A percentile compares a stretch with the other conserved stretches of the same genome.
These are phyloP conservation scores for Rhodosporidiobolus sp. DNA, from an alignment of 768 basidiomycete genomes.

Conservation along the genomic window DNA sequence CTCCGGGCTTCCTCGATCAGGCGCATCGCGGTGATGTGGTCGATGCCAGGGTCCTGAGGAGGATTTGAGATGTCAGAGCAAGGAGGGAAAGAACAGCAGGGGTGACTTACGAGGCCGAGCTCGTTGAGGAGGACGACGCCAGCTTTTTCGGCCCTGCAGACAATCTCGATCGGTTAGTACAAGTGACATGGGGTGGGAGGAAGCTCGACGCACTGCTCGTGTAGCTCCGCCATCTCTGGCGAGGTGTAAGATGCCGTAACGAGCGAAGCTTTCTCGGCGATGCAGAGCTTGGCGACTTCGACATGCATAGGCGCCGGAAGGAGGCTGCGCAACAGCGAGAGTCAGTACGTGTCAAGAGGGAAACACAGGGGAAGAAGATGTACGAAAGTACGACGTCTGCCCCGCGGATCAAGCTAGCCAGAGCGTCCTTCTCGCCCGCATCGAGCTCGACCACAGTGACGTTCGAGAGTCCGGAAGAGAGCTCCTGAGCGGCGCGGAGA, in stretches of 20 bases:
- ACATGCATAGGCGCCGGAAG: constrained; percentile 75
- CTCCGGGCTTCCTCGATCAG: constrained; percentile 58
- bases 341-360: not conserved
- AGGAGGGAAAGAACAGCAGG: constrained; percentile 43
- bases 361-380: not conserved
- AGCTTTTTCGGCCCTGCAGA: constrained; percentile 58
- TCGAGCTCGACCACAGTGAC: constrained; percentile 62
- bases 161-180: not conserved
- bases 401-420: constrained; percentile 58
- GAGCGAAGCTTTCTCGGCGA: constrained; percentile 66
- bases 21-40: constrained; percentile 79
- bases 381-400: constrained; percentile 84
- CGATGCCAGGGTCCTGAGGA: constrained; percentile 82
- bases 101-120: constrained; percentile 54
- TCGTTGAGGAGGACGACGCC: constrained; percentile 79
- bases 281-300: constrained; percentile 67
- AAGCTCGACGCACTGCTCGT: constrained; percentile 56
- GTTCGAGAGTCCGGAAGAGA: constrained; percentile 53
- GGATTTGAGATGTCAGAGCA: not conserved
- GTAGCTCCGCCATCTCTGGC: constrained; percentile 65
- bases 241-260: constrained; percentile 91
- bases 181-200: too few relatives aligned
- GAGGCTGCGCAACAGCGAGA: constrained; percentile 57
- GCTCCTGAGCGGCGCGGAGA: constrained; percentile 57
- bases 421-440: constrained; percentile 55